These are phyloP conservation scores for Elongisporangium prolatum DNA, from an alignment of 352 stramenopile species.

Conservation along the genomic window DNA sequence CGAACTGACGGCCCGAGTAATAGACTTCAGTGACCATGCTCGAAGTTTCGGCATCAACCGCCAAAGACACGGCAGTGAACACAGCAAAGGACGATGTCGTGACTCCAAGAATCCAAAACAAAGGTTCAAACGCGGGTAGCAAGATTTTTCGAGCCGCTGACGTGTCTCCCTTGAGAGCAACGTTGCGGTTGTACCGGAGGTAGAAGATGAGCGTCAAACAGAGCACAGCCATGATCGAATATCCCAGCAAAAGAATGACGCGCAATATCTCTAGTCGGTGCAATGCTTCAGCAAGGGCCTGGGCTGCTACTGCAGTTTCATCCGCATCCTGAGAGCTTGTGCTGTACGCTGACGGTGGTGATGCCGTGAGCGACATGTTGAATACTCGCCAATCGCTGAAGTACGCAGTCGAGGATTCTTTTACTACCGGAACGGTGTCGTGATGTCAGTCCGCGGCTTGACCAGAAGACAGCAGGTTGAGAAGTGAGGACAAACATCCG, in stretches of 20 bases:
- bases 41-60: conserved; percentile 30
- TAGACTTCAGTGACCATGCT: conserved; percentile 27
- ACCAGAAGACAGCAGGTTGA: background rate
- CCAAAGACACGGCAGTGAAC: conserved; percentile 18
- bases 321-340: no score
- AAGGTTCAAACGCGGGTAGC: conserved; percentile 39
- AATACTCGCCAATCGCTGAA: no score
- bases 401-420: no score
- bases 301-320: no score
- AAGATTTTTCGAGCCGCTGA: conserved; percentile 41
- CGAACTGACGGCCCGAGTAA: conserved; percentile 36
- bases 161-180: conserved; percentile 26
- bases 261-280: conserved; percentile 46
- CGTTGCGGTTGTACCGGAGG: conserved; percentile 35
- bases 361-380: no score
- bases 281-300: no score
- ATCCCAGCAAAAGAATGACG: conserved; percentile 20
- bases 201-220: conserved; percentile 31
- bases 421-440: no score
- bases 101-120: conserved; percentile 37
- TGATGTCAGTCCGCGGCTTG: no score
- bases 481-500: background rate
- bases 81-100: conserved; percentile 25
- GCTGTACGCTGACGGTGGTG: no score
- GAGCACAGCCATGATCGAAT: conserved; percentile 23